Conservation (phyloP, 2,329 filamentous ascomycete species). For the Talaromyces atroroseus region DNA sequence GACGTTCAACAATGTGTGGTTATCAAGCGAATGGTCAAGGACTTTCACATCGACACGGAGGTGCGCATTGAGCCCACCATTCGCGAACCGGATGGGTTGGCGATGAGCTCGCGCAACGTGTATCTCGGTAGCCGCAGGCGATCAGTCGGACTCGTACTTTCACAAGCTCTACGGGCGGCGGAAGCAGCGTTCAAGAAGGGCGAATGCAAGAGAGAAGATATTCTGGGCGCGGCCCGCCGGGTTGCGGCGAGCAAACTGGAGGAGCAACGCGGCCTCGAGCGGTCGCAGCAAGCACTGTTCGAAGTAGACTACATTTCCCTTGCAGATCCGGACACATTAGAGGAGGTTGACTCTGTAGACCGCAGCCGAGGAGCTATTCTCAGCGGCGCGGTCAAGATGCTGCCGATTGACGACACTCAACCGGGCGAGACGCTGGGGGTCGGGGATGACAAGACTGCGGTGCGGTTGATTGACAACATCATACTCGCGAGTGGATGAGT, state of each 20-base stretch:
- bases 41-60: conserved; percentile 74
- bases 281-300: conserved; percentile 61
- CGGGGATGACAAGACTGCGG: conserved; percentile 67
- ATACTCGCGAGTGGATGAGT: conserved; percentile 51
- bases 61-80: conserved; percentile 70
- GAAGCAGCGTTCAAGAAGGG: conserved; percentile 59
- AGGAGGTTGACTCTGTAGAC: conserved; percentile 70
- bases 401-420: conserved; percentile 66
- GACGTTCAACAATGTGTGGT: conserved; percentile 95
- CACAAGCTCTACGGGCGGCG: conserved; percentile 63
- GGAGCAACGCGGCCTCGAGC: conserved; percentile 58
- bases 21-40: conserved; percentile 76
- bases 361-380: conserved; percentile 68
- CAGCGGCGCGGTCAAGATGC: conserved; percentile 86
- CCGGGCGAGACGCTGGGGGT: conserved; percentile 65
- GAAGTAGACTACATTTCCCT: conserved; percentile 91
- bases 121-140: conserved; percentile 77
- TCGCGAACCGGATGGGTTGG: conserved; percentile 74
- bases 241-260: conserved; percentile 52
- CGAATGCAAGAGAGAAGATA: conserved; percentile 53
- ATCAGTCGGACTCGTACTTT: conserved; percentile 65
- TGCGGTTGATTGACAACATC: conserved; percentile 92
- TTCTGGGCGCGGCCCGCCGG: conserved; percentile 66
- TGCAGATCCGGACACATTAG: conserved; percentile 75
- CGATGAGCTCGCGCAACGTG: conserved; percentile 88